A percentile compares a stretch with the other conserved stretches of the same genome.
Evolutionary conservation across 108 stramenopile species (phyloP).

Genomic region (Skeletonema menzelii): DNA sequence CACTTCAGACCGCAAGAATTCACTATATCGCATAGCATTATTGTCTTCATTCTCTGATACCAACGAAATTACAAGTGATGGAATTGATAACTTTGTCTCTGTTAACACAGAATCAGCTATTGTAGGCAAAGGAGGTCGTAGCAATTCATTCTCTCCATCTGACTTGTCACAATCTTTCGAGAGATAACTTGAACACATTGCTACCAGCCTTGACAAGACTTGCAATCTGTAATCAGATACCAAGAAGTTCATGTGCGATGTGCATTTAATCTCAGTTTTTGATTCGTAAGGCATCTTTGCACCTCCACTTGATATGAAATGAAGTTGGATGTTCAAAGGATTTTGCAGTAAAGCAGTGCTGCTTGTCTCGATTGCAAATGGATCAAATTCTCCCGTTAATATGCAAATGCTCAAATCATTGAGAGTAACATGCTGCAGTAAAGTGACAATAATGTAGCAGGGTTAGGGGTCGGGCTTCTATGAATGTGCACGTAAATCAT

Average conservation of each 20-base stretch:
- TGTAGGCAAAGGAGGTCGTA: conserved; percentile 7
- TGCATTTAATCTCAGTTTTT: neutral
- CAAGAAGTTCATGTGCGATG: conserved; percentile 14
- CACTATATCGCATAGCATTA: neutral
- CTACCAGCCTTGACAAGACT: neutral
- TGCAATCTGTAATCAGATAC: conserved; percentile 30
- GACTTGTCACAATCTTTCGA: neutral
- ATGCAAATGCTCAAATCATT: neutral
- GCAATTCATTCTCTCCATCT: neutral
- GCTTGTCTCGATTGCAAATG: neutral
- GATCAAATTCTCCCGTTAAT: neutral
- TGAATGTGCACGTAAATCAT: neutral
- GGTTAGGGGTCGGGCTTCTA: neutral
- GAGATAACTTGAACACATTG: neutral
- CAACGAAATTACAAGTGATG: conserved; percentile 23
- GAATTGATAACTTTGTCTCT: conserved; percentile 9
- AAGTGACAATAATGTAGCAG: neutral
- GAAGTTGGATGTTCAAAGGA: neutral
- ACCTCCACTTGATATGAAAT: neutral
- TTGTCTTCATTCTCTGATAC: neutral
- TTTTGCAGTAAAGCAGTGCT: neutral
- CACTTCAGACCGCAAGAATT: conserved; percentile 11
- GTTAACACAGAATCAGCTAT: conserved; percentile 10
- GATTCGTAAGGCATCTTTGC: neutral
- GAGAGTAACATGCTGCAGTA: neutral